Evolutionary conservation across 345 rosid genomes (phyloP).

Genomic region (Schrenkiella parvula): DNA sequence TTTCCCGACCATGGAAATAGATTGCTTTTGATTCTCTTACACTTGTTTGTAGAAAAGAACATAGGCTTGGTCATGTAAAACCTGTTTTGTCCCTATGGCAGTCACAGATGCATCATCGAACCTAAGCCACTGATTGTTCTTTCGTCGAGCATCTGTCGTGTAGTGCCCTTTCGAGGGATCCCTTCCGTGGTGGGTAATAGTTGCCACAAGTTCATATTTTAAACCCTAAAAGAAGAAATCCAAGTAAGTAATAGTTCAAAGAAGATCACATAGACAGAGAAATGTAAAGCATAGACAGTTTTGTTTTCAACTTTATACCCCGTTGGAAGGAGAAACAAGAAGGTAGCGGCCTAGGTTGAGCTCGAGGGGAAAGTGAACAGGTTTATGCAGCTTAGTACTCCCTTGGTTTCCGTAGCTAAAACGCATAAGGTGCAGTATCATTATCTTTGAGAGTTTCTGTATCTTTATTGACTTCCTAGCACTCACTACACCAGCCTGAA

Average conservation of each 20-base stretch:
- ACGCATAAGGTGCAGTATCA: conserved; percentile 94
- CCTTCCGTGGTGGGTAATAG: conserved; percentile 88
- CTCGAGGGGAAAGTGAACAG: conserved; percentile 80
- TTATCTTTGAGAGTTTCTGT: conserved; percentile 72
- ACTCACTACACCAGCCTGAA: conserved; percentile 73
- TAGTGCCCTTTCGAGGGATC: conserved; percentile 95
- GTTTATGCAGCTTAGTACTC: conserved; percentile 83
- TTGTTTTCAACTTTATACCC: conserved; percentile 41
- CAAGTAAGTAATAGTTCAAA: conserved; percentile 3
- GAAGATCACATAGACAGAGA: neutral
- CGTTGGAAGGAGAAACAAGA: conserved; percentile 57
- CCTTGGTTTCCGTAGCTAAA: conserved; percentile 91
- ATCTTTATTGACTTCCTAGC: conserved; percentile 84
- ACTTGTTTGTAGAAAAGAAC: conserved; percentile 85
- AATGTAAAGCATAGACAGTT: neutral
- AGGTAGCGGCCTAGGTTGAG: conserved; percentile 60
- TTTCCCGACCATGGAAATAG: conserved; percentile 3
- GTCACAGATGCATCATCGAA: conserved; percentile 80
- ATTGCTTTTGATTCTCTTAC: conserved; percentile 33
- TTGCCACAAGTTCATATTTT: conserved; percentile 87
- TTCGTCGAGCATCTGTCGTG: conserved; percentile 69
- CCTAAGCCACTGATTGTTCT: conserved; percentile 74
- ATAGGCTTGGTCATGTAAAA: conserved; percentile 89
- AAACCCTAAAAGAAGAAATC: conserved; percentile 47
- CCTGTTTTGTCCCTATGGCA: conserved; percentile 57